Evolutionary conservation across 331 rosid species (phyloP), one percentile per base, ranked within the genome.

Genomic region (Saraca asoca): DNA sequence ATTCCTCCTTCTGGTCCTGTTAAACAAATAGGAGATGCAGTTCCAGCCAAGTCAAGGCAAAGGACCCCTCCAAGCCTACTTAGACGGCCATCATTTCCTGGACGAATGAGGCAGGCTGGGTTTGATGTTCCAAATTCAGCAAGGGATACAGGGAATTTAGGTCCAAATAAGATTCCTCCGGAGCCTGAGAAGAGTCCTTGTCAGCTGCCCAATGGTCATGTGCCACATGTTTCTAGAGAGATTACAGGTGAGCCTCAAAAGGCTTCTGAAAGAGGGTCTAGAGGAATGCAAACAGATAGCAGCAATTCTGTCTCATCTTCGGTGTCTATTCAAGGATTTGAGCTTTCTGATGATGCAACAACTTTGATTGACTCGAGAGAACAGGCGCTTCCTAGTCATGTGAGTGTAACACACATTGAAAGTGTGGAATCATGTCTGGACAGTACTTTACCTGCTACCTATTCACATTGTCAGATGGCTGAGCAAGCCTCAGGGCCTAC

Each of bases 271-370:
- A 85, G 68, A 51, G 70, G 64, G 72, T 83, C 87, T 33, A 88
- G 73, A 81, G 95, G 85, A 84, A 76, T 82, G 85, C 91, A 79
- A 57, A 86, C 85, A n/a, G 95, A 86, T 29, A 75, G 91, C 77
- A 80, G 91, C 68, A 88, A 86, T 69, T 94, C 95, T 16, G 69
- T 85, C 46, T 79, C 88, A 66, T 94, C 99, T 62, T 86, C 91
- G 13, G 79, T 83, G 76, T 94, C 99, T 51, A 74, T 88, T 75
- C 96, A 86, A 77, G 96, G 83, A 68, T 86, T 80, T 81, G 97
- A 94, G 76, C 80, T 86, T 75, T 85, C 75, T 62, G 99, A 88
- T 62, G 88, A 86, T 74, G 89, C 95, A 46, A 70, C 79, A 46
- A 75, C 78, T 76, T 85, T 73, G 64, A 58, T 84, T 75, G 93